Evolutionary conservation across 176 grass and related monocot species (phyloP).

Genomic region (Carex scoparia): DNA sequence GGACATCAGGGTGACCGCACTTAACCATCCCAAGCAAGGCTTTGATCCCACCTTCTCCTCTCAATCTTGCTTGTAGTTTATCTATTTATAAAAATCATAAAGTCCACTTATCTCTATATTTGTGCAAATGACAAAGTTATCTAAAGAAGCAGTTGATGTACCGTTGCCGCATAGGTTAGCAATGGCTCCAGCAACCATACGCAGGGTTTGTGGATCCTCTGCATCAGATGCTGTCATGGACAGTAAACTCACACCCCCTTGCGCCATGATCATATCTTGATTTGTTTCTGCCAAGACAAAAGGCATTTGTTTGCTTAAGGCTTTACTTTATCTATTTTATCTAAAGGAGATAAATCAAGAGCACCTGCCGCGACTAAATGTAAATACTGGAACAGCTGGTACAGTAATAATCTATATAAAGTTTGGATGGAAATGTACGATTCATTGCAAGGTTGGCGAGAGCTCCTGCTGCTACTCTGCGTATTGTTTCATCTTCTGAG

Average conservation of each 20-base stretch:
- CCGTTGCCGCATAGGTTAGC: constrained; percentile 99
- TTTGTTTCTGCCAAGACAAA: constrained; percentile 73
- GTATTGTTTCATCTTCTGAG: constrained; percentile 94
- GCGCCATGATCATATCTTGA: constrained; percentile 97
- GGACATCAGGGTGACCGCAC: constrained; percentile 94
- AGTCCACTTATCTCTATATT: background rate
- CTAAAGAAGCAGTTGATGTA: constrained; percentile 29
- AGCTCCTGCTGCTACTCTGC: constrained; percentile 92
- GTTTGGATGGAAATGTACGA: constrained; percentile 36
- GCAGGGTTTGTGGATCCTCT: constrained; percentile 89
- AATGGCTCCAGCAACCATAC: constrained; percentile 99
- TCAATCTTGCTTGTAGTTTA: constrained; percentile 82
- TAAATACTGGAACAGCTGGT: background rate
- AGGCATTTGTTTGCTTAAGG: background rate
- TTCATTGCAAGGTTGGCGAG: constrained; percentile 99
- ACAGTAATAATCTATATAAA: constrained; percentile 8
- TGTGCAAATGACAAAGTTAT: background rate
- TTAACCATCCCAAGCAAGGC: constrained; percentile 97
- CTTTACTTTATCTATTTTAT: background rate
- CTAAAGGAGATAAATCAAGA: constrained; percentile 1
- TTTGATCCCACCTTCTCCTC: constrained; percentile 95
- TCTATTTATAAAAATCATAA: constrained; percentile 47
- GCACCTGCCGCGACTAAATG: background rate
- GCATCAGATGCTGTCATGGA: constrained; percentile 96
- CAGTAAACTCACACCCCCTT: constrained; percentile 84